These are phyloP conservation scores for Phytophthora syringae DNA, from an alignment of 352 stramenopile species.

Conservation along the genomic window DNA sequence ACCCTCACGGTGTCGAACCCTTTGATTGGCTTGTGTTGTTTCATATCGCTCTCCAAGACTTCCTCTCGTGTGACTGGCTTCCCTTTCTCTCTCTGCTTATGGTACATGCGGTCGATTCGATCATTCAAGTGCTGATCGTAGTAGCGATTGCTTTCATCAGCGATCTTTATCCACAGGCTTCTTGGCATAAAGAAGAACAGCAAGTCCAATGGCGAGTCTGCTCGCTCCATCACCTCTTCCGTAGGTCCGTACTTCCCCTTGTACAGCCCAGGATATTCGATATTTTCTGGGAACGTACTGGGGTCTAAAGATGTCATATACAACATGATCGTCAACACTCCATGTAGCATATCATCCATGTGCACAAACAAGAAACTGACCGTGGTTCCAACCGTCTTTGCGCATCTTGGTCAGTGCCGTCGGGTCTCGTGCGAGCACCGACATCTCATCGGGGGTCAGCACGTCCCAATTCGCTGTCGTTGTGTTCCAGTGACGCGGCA, in stretches of 20 bases:
- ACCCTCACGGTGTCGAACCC: constrained; percentile 12
- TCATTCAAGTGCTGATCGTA: constrained; percentile 20
- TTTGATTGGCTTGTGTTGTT: constrained; percentile 18
- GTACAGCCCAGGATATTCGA: neutral
- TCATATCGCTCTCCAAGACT: constrained; percentile 4
- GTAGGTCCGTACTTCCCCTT: neutral
- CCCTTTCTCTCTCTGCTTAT: neutral
- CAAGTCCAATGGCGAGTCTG: constrained; percentile 15
- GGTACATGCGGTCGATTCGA: neutral
- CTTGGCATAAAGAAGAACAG: constrained; percentile 20
- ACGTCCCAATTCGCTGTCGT: neutral
- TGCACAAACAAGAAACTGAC: neutral
- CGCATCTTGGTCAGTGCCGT: constrained; percentile 1
- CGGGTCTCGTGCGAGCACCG: constrained; percentile 10
- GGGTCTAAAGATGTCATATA: neutral
- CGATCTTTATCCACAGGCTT: constrained; percentile 11
- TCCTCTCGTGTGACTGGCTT: neutral
- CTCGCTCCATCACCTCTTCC: neutral
- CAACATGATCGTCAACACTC: neutral
- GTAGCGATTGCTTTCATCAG: constrained; percentile 19
- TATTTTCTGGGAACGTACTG: neutral
- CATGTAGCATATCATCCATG: constrained; percentile 19
- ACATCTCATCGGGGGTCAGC: neutral
- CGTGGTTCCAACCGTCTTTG: constrained; percentile 7
- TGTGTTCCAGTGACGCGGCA: constrained; percentile 3